phyloP scores from a whole-genome alignment of 129 eudicot species.

The Flaveria trinervia region DNA sequence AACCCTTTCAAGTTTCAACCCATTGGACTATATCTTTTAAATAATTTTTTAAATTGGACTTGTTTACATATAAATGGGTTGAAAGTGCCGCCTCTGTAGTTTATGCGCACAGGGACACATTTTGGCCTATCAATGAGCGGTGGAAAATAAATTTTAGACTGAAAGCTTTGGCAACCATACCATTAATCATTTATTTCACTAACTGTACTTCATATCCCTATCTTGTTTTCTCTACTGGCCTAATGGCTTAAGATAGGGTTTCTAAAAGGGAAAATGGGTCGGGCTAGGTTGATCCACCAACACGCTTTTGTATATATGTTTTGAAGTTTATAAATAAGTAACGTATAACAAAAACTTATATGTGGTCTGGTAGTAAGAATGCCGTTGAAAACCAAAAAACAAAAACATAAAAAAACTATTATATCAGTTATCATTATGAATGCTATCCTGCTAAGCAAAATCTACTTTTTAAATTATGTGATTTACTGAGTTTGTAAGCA shows the following conservation, averaged over 20 bases:
- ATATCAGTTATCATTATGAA: neutral
- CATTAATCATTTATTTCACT: neutral
- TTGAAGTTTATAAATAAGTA: conserved; percentile 2
- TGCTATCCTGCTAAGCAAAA: neutral
- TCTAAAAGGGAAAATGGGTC: neutral
- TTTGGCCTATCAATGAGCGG: neutral
- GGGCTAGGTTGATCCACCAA: neutral
- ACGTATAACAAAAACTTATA: neutral
- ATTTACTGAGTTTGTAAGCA: conserved; percentile 1
- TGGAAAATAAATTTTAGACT: neutral
- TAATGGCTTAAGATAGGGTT: no score
- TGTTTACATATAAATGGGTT: neutral
- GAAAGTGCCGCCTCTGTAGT: neutral
- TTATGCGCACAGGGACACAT: neutral
- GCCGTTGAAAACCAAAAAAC: no score
- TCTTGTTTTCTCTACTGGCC: no score
- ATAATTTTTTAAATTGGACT: neutral
- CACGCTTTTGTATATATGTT: neutral
- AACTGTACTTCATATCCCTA: no score
- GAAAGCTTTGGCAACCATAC: neutral
- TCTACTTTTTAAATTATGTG: neutral
- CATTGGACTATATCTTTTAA: neutral
- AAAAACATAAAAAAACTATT: no score
- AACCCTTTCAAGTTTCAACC: neutral
- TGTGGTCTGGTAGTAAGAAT: no score